Base-by-base conservation (phyloP, 1,284 basidiomycete species). In the Pulveroboletus sp. region DNA sequence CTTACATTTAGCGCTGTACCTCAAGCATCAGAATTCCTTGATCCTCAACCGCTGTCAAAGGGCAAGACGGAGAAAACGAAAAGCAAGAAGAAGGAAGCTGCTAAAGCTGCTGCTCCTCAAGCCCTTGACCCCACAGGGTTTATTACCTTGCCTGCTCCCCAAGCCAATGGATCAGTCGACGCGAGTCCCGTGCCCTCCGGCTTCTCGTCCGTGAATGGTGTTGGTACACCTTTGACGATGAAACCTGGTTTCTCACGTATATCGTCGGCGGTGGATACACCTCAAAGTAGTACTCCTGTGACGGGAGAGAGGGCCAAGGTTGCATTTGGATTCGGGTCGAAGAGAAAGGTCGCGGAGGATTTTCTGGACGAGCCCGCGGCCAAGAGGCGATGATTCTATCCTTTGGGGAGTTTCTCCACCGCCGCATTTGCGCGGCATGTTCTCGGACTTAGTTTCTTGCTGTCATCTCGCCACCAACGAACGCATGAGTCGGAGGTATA, bases 181-280 rank as follows among this genome's bases (percentile, higher is more conserved):
- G 57, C 63, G 45, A 84, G 81, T 54, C 80, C 83, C 28, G 76
- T 68, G 3, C 78, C 79, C n/a, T 69, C 72, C 0, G 70, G 71
- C 57, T 77, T 69, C 66, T 72, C 61, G 59, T 73, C 72, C 3
- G 62, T 50, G 68, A 78, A 70, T 18, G 74, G 68, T 18, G 77
- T 77, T 25, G 83, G 78, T 22, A 89, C 88, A 2, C 87, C 88
- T 40, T 82, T 81, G 12, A 86, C 89, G 7, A 62, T 65, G 42
- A 83, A 80, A 51, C 83, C 89, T 42, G 89, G 89, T 40, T 92
- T 92, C 71, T 89, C 89, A 24, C 79, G 88, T 54, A 90, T 92
- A 66, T 78, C 82, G 2, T 81, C 84, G 15, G 76, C 78, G n/a
- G 74, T 80, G 56, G 78, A 81, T 35, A 71, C 78, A 35, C 72